These are phyloP conservation scores for Pascua guehoae DNA, from an alignment of 1,284 basidiomycete genomes.

Conservation along the genomic window DNA sequence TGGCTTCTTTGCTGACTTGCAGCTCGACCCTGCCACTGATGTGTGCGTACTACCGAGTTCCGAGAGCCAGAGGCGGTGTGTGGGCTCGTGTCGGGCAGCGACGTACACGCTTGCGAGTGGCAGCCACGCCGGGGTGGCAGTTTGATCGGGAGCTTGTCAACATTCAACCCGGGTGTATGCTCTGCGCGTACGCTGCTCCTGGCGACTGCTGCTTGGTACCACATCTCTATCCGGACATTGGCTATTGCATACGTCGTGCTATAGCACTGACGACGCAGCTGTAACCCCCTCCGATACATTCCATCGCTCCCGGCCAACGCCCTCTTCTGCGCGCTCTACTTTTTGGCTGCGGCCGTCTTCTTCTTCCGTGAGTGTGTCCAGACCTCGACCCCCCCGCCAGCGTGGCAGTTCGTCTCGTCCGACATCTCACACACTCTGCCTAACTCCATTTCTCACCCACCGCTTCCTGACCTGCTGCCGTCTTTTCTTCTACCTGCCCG, in stretches of 20 bases:
- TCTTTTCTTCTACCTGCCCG: neutral
- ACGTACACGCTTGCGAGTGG: neutral
- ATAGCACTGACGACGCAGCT: slow-evolving; percentile 23
- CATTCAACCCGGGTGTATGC: neutral
- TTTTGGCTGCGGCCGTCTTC: slow-evolving; percentile 57
- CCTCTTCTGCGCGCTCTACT: slow-evolving; percentile 56
- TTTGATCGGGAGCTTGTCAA: neutral
- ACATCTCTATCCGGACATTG: neutral
- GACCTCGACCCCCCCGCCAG: neutral
- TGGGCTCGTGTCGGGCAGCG: neutral
- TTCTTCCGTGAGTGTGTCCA: slow-evolving; percentile 49
- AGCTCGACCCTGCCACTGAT: slow-evolving; percentile 8
- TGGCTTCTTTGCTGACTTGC: neutral
- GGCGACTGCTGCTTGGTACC: neutral
- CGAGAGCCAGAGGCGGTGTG: neutral
- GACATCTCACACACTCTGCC: neutral
- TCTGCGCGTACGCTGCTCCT: neutral
- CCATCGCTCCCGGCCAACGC: slow-evolving; percentile 58
- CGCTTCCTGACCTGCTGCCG: neutral
- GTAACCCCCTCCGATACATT: slow-evolving; percentile 57
- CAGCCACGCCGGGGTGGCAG: neutral
- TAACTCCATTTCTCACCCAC: neutral
- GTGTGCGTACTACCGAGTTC: slow-evolving; percentile 1
- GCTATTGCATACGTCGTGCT: too few species aligned
- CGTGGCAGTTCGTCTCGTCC: neutral